Base-by-base conservation (phyloP, 176 grass and related monocot genomes). In the Triticum dicoccoides region DNA sequence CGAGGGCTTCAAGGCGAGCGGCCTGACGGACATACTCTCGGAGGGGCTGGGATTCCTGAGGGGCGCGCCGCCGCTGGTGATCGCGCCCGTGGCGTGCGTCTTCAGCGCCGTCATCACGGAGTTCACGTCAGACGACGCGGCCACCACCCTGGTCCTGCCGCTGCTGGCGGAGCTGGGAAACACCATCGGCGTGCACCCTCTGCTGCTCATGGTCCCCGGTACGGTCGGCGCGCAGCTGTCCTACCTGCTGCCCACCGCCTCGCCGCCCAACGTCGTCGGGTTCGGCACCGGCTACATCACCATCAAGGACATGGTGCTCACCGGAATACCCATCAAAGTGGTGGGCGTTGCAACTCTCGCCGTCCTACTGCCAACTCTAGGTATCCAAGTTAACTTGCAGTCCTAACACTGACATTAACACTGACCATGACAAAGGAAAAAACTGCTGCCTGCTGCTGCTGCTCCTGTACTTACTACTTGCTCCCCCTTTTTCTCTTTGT, bases 51-150 rank as follows among this genome's bases (percentile, higher is more conserved):
- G 76, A 13, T 95, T 92, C 82, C 91, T 95, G 29, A 68, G 78
- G 18, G 69, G 83, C 20, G 83, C 91, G 30, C 89, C 91, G 25
- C 63, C 63, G 18, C 78, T 93, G 64, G 80, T 66, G 2, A 67
- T 96, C 49, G 86, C 87, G 34, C 91, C 91, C 11, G 76, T 91
- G 37, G 85, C 74, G 0, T 96, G 94, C 81, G 11, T 78, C 30
- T 80, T 93, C 61, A 91, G 89, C 54, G 78, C 74, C 41, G 8
- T 38, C 58, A 81, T 96, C 58, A 96, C 94, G 0, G 94, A 96
- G 85, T 96, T 96, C 91, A 91, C 89, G 2, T 96, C 94, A 1
- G 92, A 96, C 61, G 92, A 93, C 73, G 85, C 94, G 14, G 78
- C 94, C 20, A 27, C 94, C 6, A 96, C 94, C 44, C 85, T 96